These are phyloP conservation scores for Aspergillus calidoustus DNA, from an alignment of 2,329 filamentous ascomycete species.

Conservation along the genomic window DNA sequence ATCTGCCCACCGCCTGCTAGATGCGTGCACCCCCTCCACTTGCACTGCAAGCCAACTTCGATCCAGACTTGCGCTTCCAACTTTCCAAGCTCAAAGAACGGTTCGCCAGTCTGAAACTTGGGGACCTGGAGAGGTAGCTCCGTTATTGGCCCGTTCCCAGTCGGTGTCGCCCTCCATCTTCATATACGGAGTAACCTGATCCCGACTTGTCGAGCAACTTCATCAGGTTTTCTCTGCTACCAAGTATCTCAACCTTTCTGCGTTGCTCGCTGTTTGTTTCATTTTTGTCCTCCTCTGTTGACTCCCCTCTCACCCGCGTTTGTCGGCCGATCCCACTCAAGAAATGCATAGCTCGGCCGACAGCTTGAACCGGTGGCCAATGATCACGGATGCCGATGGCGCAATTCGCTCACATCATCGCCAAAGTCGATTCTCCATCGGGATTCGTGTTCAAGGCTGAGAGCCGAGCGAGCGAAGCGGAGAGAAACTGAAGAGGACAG, in stretches of 20 bases:
- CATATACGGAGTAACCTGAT: background rate
- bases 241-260: background rate
- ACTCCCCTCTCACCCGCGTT: conserved; percentile 12
- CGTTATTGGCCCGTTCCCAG: conserved; percentile 7
- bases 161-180: background rate
- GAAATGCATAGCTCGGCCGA: conserved; percentile 30
- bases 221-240: background rate
- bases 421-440: background rate
- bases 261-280: background rate
- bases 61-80: conserved; percentile 1
- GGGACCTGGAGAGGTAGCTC: background rate
- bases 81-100: conserved; percentile 2
- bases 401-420: conserved; percentile 33
- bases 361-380: conserved; percentile 31
- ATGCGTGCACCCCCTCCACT: background rate
- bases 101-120: conserved; percentile 2
- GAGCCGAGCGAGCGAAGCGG: background rate
- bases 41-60: no score
- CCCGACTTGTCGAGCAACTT: background rate
- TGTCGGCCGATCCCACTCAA: conserved; percentile 31
- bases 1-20: conserved; percentile 34
- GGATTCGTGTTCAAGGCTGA: background rate
- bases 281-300: background rate
- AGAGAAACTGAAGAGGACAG: background rate
- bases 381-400: conserved; percentile 33